Evolutionary conservation across 768 basidiomycete genomes (phyloP), one percentile per base, ranked within the genome.

Genomic region (Termitomyces sp.): DNA sequence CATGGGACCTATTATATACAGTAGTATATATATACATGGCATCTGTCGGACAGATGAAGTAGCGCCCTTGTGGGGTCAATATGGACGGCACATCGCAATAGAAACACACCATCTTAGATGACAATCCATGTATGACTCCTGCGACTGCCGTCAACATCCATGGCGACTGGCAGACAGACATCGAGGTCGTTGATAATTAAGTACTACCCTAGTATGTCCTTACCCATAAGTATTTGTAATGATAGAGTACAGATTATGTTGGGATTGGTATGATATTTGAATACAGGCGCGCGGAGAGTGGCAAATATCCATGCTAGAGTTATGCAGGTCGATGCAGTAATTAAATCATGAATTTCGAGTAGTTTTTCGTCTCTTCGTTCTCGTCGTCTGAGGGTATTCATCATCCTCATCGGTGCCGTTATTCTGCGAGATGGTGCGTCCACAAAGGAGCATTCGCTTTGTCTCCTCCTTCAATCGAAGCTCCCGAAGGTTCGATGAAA

Each of bases 391-490:
- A 32, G 65, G 73, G 64, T 81, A 81, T 60, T 86, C 83, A 38
- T 81, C 82, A 62, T 83, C 84, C 42, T 80, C 79, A 65, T 82
- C 82, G 58, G 75, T 80, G 60, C 73, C 74, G 9, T 77, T 78
- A 29, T 80, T 79, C 15, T 73, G 69, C 14, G 71, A 65, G 6
- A 70, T 64, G 31, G 67, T 70, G n/a, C 68, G 67, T 51, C 68
- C 69, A 52, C 71, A 71, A 52, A 71, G 66, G 46, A 72, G 68
- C 42, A 71, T 50, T 29, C 82, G 81, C 63, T 82, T 79, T 52
- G 81, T 80, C 53, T 76, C 74, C 67, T 88, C 88, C 11, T 80
- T 66, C 69, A 85, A 86, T 38, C 88, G 87, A 61, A 92, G 70
- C 34, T 79, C 75, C 17, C 86, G 83, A 51, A 92, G 77, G 61